Percentiles rank a stretch among this genome's conserved stretches.
Evolutionary conservation across 169 alveolate genomes (phyloP).

Genomic region (Plasmodium vinckei): DNA sequence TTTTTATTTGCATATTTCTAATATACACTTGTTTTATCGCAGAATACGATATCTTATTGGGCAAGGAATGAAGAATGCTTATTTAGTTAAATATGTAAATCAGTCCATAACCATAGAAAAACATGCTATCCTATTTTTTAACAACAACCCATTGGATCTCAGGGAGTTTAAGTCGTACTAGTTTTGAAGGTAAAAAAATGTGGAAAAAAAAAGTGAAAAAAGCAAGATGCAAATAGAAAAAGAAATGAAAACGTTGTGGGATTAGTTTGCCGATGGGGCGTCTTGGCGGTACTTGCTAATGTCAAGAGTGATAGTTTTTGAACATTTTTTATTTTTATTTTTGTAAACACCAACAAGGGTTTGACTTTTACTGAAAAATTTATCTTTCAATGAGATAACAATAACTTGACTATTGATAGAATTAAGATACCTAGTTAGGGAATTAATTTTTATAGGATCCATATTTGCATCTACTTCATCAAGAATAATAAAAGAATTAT

Average conservation of each 20-base stretch:
- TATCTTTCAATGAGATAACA: constrained; percentile 90
- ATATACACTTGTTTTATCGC: neutral
- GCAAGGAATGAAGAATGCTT: constrained; percentile 10
- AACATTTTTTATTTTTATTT: constrained; percentile 78
- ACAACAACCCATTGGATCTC: constrained; percentile 11
- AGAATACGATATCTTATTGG: constrained; percentile 34
- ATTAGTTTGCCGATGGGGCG: neutral
- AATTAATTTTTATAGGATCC: constrained; percentile 90
- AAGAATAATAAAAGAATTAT: constrained; percentile 92
- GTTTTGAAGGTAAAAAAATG: neutral
- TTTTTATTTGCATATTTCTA: too few relatives aligned
- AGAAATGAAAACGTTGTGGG: too few relatives aligned
- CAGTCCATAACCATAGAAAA: constrained; percentile 29
- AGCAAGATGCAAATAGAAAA: neutral
- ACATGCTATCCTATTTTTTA: constrained; percentile 31
- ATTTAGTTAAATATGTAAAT: constrained; percentile 30
- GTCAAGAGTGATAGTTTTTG: constrained; percentile 84
- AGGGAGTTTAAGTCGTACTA: constrained; percentile 3
- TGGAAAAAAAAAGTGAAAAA: neutral
- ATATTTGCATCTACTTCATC: constrained; percentile 96
- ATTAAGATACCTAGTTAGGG: constrained; percentile 84
- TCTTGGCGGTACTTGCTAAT: constrained; percentile 77
- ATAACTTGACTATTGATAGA: constrained; percentile 87
- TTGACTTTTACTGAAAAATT: constrained; percentile 89
- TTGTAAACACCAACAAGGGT: constrained; percentile 88